These are phyloP conservation scores for Pyronema domesticum DNA, from an alignment of 495 filamentous ascomycete species.

Conservation along the genomic window DNA sequence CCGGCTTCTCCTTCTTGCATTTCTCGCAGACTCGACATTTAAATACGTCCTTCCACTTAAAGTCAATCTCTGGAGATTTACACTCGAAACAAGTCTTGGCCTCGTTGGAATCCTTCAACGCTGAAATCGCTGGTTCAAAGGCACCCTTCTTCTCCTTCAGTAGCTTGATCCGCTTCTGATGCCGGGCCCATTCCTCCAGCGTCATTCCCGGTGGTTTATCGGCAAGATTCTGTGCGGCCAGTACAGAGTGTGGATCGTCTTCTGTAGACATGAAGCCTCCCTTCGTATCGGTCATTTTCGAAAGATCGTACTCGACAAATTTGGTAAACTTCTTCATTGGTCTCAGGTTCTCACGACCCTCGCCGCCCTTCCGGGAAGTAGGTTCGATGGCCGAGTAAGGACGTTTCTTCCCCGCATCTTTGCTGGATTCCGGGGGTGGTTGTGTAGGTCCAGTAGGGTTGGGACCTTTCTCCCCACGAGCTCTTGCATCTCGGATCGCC, in stretches of 20 bases:
- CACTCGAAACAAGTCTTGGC: slow-evolving; percentile 72
- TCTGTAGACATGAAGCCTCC: slow-evolving; percentile 75
- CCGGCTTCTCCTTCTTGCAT: slow-evolving; percentile 76
- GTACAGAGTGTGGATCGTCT: slow-evolving; percentile 50
- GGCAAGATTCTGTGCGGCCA: slow-evolving; percentile 27
- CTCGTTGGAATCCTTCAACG: slow-evolving; percentile 40
- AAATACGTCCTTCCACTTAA: slow-evolving; percentile 77
- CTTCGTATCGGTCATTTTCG: slow-evolving; percentile 93
- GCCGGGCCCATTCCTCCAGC: slow-evolving; percentile 75
- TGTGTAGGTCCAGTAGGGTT: slow-evolving; percentile 3
- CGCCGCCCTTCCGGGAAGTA: slow-evolving; percentile 28
- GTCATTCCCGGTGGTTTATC: slow-evolving; percentile 80
- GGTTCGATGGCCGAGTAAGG: slow-evolving; percentile 15
- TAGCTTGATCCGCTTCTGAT: slow-evolving; percentile 50
- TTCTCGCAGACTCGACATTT: slow-evolving; percentile 47
- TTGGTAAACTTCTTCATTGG: slow-evolving; percentile 68
- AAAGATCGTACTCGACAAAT: slow-evolving; percentile 94
- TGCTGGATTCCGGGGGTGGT: slow-evolving; percentile 9
- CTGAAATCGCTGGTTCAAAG: slow-evolving; percentile 70
- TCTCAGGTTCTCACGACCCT: slow-evolving; percentile 48
- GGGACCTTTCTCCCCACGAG: not conserved
- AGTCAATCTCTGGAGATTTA: slow-evolving; percentile 69
- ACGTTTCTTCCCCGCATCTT: slow-evolving; percentile 24
- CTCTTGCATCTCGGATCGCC: slow-evolving; percentile 42
- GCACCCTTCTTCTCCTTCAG: slow-evolving; percentile 58